Percentiles rank a stretch among this genome's conserved stretches.
phyloP scores from a whole-genome alignment of 2,329 filamentous ascomycete genomes.

The Colletotrichum trifolii region DNA sequence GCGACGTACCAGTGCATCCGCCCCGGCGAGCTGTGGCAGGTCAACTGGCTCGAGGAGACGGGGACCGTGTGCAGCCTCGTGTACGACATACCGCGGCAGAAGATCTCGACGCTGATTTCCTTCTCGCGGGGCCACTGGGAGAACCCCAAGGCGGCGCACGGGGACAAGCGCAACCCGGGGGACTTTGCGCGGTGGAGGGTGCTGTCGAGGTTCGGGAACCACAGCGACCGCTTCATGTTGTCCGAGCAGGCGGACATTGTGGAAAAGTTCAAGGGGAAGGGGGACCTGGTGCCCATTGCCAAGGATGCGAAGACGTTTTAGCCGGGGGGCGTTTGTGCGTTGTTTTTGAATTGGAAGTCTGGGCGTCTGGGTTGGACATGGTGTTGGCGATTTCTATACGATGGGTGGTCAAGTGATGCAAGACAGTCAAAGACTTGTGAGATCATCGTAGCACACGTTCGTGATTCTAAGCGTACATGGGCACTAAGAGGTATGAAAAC shows the following conservation, averaged over 20 bases:
- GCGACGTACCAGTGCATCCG: slow-evolving; percentile 68
- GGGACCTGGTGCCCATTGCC: slow-evolving; percentile 58
- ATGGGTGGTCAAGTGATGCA: no score
- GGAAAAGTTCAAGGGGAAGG: slow-evolving; percentile 61
- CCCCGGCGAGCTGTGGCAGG: slow-evolving; percentile 68
- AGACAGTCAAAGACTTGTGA: no score
- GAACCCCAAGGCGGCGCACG: slow-evolving; percentile 59
- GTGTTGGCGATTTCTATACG: no score
- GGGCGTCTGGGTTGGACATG: no score
- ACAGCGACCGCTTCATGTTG: slow-evolving; percentile 62
- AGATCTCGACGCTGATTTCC: slow-evolving; percentile 62
- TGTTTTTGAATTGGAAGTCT: not conserved
- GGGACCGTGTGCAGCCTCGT: slow-evolving; percentile 66
- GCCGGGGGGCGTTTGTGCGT: slow-evolving; percentile 13
- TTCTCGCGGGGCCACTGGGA: slow-evolving; percentile 70
- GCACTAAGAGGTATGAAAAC: no score
- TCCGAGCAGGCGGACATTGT: slow-evolving; percentile 64
- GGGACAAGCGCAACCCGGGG: slow-evolving; percentile 63
- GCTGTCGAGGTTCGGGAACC: slow-evolving; percentile 59
- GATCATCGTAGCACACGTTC: no score
- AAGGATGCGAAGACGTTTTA: slow-evolving; percentile 41
- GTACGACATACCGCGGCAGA: slow-evolving; percentile 62
- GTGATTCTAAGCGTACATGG: no score
- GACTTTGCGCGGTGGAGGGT: slow-evolving; percentile 64
- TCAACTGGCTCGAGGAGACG: slow-evolving; percentile 71